phyloP scores from a whole-genome alignment of 768 basidiomycete species.

The Plicaturopsis crispa region DNA sequence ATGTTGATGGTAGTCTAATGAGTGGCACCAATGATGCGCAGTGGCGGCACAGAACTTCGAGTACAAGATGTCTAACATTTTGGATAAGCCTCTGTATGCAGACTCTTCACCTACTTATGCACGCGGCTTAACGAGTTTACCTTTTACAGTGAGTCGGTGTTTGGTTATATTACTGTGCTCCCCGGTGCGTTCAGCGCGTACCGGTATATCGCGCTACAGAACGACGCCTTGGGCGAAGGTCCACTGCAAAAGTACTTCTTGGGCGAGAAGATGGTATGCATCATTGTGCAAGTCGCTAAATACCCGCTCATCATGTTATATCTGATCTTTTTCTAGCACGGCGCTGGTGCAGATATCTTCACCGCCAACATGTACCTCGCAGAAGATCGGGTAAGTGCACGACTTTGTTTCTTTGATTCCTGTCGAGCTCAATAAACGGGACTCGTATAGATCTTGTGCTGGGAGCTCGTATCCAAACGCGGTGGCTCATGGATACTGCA shows the following conservation, averaged over 20 bases:
- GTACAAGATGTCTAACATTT: constrained; percentile 90
- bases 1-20: not conserved
- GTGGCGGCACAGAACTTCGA: constrained; percentile 93
- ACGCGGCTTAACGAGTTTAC: not conserved
- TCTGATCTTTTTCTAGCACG: constrained; percentile 37
- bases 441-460: constrained; percentile 71
- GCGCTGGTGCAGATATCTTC: constrained; percentile 83
- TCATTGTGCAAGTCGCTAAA: constrained; percentile 1
- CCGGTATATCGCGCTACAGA: constrained; percentile 85
- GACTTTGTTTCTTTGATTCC: not conserved
- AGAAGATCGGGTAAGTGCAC: constrained; percentile 62
- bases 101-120: constrained; percentile 8
- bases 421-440: constrained; percentile 4
- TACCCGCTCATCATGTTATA: constrained; percentile 1
- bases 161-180: constrained; percentile 92
- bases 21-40: constrained; percentile 3
- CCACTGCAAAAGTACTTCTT: constrained; percentile 95
- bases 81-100: constrained; percentile 82
- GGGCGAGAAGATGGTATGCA: constrained; percentile 81
- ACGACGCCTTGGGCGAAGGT: constrained; percentile 75
- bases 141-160: constrained; percentile 57
- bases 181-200: constrained; percentile 93
- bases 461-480: constrained; percentile 96
- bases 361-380: constrained; percentile 96
- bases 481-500: constrained; percentile 87